Base-by-base conservation (phyloP, 768 basidiomycete species). In the Thelephora aurantiotincta region DNA sequence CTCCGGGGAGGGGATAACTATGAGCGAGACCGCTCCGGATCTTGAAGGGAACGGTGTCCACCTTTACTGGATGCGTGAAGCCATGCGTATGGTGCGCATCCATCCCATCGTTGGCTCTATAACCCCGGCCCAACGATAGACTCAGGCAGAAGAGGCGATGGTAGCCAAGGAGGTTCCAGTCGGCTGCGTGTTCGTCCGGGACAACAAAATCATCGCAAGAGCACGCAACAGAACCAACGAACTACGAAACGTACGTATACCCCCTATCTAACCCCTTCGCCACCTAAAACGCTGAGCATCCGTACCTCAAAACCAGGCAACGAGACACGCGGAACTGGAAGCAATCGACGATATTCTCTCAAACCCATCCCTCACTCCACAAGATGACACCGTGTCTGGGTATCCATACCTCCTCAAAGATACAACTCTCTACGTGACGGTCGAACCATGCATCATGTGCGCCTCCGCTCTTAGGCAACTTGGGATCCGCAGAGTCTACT, bases 401-500 rank as follows among this genome's bases (percentile, higher is more conserved):
- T 45, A 63, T 0, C 57, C 61, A 38, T 77, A 86, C 50, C 87
- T 88, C 5, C 73, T 99, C 14, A 71, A 72, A 0, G 70, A 76
- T 9, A 93, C 89, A 18, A 86, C 78, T 2, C 77, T 98, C 23
- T 99, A 98, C 61, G 96, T 98, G 45, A 99, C 96, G 4, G 96
- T 99, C 46, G 94, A 99, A 64, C 96, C 94, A 0, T 99, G 96
- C 64, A 91, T 98, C 61, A 98, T 98, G 96, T 99, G 96, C 54
- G 90, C 92, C 11, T 91, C 89, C 19, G 96, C 94, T 11, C 73
- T 99, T 33, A 76, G 94, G 47, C 96, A 98, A 65, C 65, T 94
- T 52, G 93, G 93, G 13, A 89, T 99, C 55, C 80, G 78, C 49
- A 73, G 82, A 53, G 94, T 97, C 5, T 85, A 78, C 51, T 98